Base-by-base conservation (phyloP, 805 yeast genomes). In the Candida tallmaniae region DNA sequence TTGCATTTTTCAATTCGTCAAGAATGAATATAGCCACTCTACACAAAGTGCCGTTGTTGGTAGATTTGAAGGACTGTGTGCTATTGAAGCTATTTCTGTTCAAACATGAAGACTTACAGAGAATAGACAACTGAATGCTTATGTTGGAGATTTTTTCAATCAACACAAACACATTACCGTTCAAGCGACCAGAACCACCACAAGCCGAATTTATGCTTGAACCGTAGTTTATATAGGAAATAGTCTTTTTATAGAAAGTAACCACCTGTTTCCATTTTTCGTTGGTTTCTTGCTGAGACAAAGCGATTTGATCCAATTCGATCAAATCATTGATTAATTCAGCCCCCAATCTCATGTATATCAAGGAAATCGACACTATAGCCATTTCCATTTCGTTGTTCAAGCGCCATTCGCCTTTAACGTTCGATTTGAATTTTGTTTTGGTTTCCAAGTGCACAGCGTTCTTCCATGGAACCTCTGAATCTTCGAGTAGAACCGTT, bases 1-100 rank as follows among this genome's bases (percentile, higher is more conserved):
- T 46, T 13, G 58, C 50, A 4, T 41, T 41, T 19, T 42, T 41
- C 7, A 64, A 34, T 36, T 68, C 70, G 38, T 61, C 58, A 27
- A 58, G 41, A 4, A 65, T 48, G 45, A 47, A 67, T 1, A 72
- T 60, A 4, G 75, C 63, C 8, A 72, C 70, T 36, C 74, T 50
- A 10, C 71, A 54, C n/a, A 72, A 46, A 1, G 67, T 62, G 2
- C 73, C 68, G 41, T 66, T 60, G 27, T 59, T 54, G 14, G 16
- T 42, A 4, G 53, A 42, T 12, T 39, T 41, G 29, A 54, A 45
- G 2, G 49, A 31, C 39, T 54, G 58, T 4, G 43, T 40, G 15
- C 37, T 38, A 27, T 47, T 38, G 29, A 34, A 53, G 12, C 42
- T 35, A 25, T 38, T 44, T 23, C 73, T 44, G 41, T 60, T 63